Base-by-base conservation (phyloP, 2,329 filamentous ascomycete species). In the Fusarium dimerum region DNA sequence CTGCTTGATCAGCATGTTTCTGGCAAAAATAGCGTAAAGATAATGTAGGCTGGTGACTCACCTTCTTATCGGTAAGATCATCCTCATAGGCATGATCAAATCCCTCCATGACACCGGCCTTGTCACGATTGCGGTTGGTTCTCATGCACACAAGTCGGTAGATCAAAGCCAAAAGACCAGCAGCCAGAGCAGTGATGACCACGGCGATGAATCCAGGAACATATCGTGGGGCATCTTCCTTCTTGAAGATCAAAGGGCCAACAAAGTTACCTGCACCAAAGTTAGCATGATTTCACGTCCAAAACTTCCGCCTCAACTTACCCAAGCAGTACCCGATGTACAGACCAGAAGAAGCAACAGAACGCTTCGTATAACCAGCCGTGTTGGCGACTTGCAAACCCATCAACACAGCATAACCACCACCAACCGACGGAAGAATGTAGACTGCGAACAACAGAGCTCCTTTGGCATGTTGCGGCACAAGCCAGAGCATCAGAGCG, bases 11-110 rank as follows among this genome's bases (percentile, higher is more conserved):
- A 58, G 47, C 11, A 43, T 10, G 15, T 9, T 3, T 4, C 20
- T 26, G 20, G 5, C 20, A 26, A 26, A 26, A 26, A 26, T 4
- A 26, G 20, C 20, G 20, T 26, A 26, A 7, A 26, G 1, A 1
- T 7, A 3, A 3, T 1, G 1, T 9, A 2, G 5, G n/a, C 10
- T 10, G 15, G 1, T 11, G 3, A 48, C 55, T 34, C 40, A 54
- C 59, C 56, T 62, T 71, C 44, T 63, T 71, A 58, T 81, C 77
- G 6, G 77, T 81, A 40, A 79, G 66, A 54, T 80, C 77, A 61
- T 81, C 78, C 46, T 81, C 76, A 51, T 78, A 81, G 1, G 78
- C 78, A 60, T 81, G 73, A 43, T 81, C 78, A 43, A 74, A 81
- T 1, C 70, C 76, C 62, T 81, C 78, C n/a, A 69, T 49, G 10